Conservation (phyloP, 495 filamentous ascomycete species). For the Aspergillus coremiiformis region DNA sequence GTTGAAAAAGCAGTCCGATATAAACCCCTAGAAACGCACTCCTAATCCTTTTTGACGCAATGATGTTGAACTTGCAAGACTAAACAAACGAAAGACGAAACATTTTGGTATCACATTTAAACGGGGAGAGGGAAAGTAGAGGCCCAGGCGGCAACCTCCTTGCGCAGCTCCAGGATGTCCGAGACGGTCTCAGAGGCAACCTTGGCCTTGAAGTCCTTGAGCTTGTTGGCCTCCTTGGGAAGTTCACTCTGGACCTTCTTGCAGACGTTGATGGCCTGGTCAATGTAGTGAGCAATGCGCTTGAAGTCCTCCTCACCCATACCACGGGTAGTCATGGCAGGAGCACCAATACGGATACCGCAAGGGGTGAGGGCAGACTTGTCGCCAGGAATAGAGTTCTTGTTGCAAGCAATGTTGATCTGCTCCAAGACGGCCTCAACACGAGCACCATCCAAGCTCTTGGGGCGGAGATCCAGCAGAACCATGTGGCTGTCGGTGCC, state of each 20-base stretch:
- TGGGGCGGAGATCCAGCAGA: slow-evolving; percentile 25
- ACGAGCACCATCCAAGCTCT: slow-evolving; percentile 54
- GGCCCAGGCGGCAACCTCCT: slow-evolving; percentile 87
- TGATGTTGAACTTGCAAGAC: slow-evolving; percentile 26
- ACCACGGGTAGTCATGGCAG: slow-evolving; percentile 93
- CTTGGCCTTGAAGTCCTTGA: slow-evolving; percentile 97
- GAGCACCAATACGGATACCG: slow-evolving; percentile 92
- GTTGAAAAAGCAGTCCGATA: slow-evolving; percentile 45
- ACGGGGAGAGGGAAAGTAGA: slow-evolving; percentile 89
- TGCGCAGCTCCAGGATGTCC: slow-evolving; percentile 73
- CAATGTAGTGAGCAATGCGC: slow-evolving; percentile 83
- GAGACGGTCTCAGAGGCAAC: slow-evolving; percentile 67
- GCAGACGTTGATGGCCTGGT: slow-evolving; percentile 71
- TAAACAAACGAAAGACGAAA: slow-evolving; percentile 12
- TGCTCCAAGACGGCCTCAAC: slow-evolving; percentile 96
- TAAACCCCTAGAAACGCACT: slow-evolving; percentile 38
- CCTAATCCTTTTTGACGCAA: slow-evolving; percentile 21
- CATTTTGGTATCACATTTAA: slow-evolving; percentile 27
- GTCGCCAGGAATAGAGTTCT: slow-evolving; percentile 97
- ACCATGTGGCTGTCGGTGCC: slow-evolving; percentile 99
- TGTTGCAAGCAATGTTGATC: slow-evolving; percentile 98
- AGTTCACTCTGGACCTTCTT: slow-evolving; percentile 74
- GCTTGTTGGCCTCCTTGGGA: slow-evolving; percentile 96
- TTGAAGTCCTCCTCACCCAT: slow-evolving; percentile 92
- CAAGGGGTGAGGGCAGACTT: slow-evolving; percentile 93